Evolutionary conservation across 177 flowering plant genomes (phyloP).

Genomic region (Vitis hybrid): DNA sequence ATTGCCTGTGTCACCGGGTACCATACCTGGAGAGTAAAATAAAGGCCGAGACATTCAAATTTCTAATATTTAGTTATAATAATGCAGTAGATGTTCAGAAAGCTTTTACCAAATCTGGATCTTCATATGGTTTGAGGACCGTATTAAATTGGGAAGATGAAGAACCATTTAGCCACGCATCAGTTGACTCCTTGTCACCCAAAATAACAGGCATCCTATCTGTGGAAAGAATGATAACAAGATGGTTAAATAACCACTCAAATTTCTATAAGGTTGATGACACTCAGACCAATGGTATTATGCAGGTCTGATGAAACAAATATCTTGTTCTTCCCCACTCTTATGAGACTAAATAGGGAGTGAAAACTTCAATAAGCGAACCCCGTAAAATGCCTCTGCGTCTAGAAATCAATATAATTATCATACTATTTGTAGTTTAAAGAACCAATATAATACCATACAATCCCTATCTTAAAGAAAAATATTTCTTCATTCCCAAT

Average conservation of each 20-base stretch:
- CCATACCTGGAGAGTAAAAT: slow-evolving; percentile 57
- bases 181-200: slow-evolving; percentile 60
- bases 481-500: no score
- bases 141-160: slow-evolving; percentile 46
- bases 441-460: neutral
- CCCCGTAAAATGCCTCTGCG: neutral
- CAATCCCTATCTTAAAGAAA: no score
- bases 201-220: slow-evolving; percentile 98
- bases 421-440: neutral
- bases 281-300: neutral
- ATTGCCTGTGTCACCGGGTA: slow-evolving; percentile 81
- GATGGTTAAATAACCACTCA: neutral
- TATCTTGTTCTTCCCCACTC: neutral
- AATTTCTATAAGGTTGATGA: neutral
- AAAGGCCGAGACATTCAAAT: no score
- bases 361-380: neutral
- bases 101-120: slow-evolving; percentile 66
- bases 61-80: no score
- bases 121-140: slow-evolving; percentile 81
- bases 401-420: neutral
- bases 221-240: slow-evolving; percentile 16
- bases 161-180: slow-evolving; percentile 65
- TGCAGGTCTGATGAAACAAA: neutral
- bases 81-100: neutral
- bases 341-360: neutral